Evolutionary conservation across 2,329 filamentous ascomycete species (phyloP).

Genomic region (Capronia epimyces): DNA sequence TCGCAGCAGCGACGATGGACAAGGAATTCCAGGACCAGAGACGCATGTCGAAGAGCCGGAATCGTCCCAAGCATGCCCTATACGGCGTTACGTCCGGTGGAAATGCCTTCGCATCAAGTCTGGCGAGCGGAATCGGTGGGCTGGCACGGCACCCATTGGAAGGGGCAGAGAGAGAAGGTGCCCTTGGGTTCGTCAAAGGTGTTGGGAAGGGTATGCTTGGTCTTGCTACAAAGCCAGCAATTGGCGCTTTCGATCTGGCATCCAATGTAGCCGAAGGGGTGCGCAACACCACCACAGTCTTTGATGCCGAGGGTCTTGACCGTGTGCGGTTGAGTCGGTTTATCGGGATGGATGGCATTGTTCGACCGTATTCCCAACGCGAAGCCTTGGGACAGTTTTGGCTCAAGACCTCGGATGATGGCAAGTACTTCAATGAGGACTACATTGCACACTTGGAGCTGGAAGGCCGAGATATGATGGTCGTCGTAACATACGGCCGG

Average conservation of each 20-base stretch:
- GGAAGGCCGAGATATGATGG: constrained; percentile 77
- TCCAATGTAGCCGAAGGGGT: constrained; percentile 97
- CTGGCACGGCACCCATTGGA: constrained; percentile 89
- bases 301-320: constrained; percentile 89
- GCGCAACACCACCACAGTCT: constrained; percentile 96
- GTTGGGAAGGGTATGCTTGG: constrained; percentile 92
- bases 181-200: constrained; percentile 92
- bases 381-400: constrained; percentile 96
- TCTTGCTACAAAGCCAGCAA: constrained; percentile 92
- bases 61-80: constrained; percentile 91
- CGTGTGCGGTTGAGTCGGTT: constrained; percentile 90
- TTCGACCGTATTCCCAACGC: constrained; percentile 87
- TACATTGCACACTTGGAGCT: constrained; percentile 97
- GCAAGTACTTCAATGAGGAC: constrained; percentile 93
- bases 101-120: constrained; percentile 86
- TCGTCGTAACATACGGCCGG: constrained; percentile 79
- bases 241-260: constrained; percentile 92
- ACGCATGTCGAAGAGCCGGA: constrained; percentile 85
- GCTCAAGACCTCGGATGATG: constrained; percentile 97
- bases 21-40: constrained; percentile 98
- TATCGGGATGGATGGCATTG: constrained; percentile 85
- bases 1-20: constrained; percentile 90
- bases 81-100: constrained; percentile 94
- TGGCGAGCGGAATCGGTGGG: constrained; percentile 89
- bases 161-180: constrained; percentile 91